Base-by-base conservation (phyloP, 1,284 basidiomycete genomes). In the Coriolopsis trogii region DNA sequence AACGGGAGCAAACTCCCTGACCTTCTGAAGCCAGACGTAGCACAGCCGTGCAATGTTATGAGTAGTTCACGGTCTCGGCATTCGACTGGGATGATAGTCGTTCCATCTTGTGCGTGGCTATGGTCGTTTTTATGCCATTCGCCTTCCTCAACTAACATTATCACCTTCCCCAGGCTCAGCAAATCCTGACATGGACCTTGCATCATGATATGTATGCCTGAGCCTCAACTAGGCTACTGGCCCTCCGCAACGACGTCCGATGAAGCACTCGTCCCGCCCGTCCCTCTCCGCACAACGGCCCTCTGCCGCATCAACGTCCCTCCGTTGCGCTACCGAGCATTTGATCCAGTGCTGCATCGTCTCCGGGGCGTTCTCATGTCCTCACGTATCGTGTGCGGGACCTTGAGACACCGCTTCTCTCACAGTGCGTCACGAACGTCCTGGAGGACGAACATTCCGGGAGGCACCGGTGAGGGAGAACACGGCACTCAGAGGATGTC, bases 121-220 rank as follows among this genome's bases (percentile, higher is more conserved):
- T n/a, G n/a, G n/a, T n/a, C n/a, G 73, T 48, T 66, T 71, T 21
- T 71, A 59, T 39, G 57, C 67, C 24, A 70, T 63, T 56, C 74
- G 72, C 6, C 73, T 73, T 44, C 56, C 65, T 33, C 70, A 56
- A 23, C 59, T 68, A 36, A 49, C 41, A 18, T 49, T 53, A 8
- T 48, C 59, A 9, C 48, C 50, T 15, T 44, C 56, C 3, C 41
- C 49, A 7, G 56, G 55, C 7, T 51, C 49, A 24, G 56, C 53
- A 20, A 46, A 49, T 5, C 47, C 51, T 1, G 42, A 50, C 13
- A 52, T 53, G 12, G 55, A 54, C 21, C 53, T 71, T 12, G 56
- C 64, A 20, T 67, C 70, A 53, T 61, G 3, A 49, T 69, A 28
- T 44, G 58, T 29, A 47, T 57, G 24, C 56, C 61, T 24, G 51